phyloP scores from a whole-genome alignment of 371 early-diverging fungal genomes.

The Massospora cicadina region DNA sequence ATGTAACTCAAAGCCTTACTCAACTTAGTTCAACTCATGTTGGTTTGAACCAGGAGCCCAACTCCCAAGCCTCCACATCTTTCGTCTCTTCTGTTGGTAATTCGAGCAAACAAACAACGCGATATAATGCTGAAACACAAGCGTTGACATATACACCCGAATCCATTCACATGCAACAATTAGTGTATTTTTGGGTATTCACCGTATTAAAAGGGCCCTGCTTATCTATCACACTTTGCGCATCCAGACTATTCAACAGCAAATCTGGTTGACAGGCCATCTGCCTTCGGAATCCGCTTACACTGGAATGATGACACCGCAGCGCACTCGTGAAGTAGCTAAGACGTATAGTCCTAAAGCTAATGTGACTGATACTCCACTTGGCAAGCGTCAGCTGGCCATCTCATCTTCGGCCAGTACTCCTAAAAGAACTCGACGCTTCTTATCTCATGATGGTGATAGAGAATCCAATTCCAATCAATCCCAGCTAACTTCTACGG shows the following conservation, averaged over 20 bases:
- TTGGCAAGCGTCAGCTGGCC: background rate
- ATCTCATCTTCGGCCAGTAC: background rate
- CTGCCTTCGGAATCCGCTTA: background rate
- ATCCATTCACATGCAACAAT: background rate
- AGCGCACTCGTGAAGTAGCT: background rate
- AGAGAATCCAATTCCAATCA: no score
- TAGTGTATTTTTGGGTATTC: background rate
- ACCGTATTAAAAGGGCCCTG: background rate
- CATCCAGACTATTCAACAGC: background rate
- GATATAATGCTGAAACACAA: background rate
- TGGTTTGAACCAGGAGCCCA: background rate
- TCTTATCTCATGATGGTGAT: no score
- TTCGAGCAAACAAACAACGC: background rate
- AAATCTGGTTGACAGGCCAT: background rate
- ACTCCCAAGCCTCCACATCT: background rate
- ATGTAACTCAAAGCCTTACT: background rate
- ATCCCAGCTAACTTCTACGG: no score
- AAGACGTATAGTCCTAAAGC: background rate
- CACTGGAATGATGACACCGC: background rate
- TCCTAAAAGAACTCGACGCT: background rate
- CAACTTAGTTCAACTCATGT: background rate
- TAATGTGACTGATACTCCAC: background rate
- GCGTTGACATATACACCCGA: background rate
- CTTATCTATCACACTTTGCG: conserved; percentile 5
- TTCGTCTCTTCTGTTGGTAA: background rate